Evolutionary conservation across 805 yeast genomes (phyloP), one percentile per base, ranked within the genome.

Genomic region (Metschnikowia henanensis): DNA sequence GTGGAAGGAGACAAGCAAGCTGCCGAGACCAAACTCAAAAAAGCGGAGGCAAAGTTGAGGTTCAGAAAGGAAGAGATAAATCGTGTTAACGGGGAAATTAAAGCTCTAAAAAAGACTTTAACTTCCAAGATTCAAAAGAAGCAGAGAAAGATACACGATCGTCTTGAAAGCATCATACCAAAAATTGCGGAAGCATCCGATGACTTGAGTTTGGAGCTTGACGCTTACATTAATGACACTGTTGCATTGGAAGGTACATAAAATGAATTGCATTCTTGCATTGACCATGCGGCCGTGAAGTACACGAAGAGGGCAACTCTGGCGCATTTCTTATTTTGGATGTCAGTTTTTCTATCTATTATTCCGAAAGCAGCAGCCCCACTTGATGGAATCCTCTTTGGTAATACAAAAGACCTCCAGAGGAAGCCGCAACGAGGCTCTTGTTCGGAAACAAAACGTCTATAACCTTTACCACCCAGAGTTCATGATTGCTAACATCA

Each of bases 391-490:
- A 86, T 16, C 66, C 65, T 51, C 88, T 71, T 54, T 84, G 75
- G 60, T 76, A 84, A 53, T 84, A 84, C 13, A 86, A 56, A 34
- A 86, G 60, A 0, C 92, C 92, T 13, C 91, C 91, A 2, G 77
- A 66, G 30, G 68, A 44, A 22, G 43, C 39, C 9, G 42, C 13
- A 2, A 25, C 45, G 20, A 47, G 44, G 9, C 42, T 28, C 9
- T 48, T 44, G 29, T 62, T 61, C 2, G 64, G 66, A n/a, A 48
- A 50, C 30, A 68, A 49, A 3, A 85, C 77, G 31, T 84, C 84
- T 29, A 71, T 65, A 4, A 92, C 95, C 47, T 79, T 75, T 3
- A 88, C 96, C 4, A 90, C 80, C 94, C 97, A 88, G 3, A 92
- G 80, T 59, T 91, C 96, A 65, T 92, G 98, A 57, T 86, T 89